Evolutionary conservation across 176 grass and related monocot genomes (phyloP).

Genomic region (Carex pumila): DNA sequence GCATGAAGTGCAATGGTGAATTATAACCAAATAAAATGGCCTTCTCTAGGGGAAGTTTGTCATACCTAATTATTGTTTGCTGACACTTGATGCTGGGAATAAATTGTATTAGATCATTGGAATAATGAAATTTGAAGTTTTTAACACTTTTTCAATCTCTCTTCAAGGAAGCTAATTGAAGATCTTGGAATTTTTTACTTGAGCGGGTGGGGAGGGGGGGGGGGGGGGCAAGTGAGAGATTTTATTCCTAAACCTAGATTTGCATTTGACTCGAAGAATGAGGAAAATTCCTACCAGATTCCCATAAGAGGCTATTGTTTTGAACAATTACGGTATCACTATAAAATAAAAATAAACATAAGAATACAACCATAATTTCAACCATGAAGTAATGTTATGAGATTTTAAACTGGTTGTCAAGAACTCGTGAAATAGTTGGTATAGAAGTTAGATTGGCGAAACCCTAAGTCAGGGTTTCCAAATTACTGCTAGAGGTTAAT

Average conservation of each 20-base stretch:
- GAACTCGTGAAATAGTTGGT: neutral
- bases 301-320: neutral
- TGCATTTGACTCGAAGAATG: neutral
- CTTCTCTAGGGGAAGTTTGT: neutral
- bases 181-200: neutral
- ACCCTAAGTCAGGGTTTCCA: neutral
- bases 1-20: neutral
- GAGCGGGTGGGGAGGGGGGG: no score
- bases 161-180: neutral
- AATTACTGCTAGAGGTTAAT: neutral
- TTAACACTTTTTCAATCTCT: neutral
- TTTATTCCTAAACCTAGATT: neutral
- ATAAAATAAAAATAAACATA: neutral
- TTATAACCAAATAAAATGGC: neutral
- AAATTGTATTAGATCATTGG: neutral
- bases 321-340: neutral
- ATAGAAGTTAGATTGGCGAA: neutral
- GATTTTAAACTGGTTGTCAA: neutral
- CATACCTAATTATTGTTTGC: neutral
- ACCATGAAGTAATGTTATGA: neutral
- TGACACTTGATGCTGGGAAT: neutral
- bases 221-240: neutral
- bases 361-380: neutral
- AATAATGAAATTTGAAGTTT: neutral
- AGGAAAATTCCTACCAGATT: neutral